Conservation (phyloP, 2,329 filamentous ascomycete species). For the Onygena corvina region DNA sequence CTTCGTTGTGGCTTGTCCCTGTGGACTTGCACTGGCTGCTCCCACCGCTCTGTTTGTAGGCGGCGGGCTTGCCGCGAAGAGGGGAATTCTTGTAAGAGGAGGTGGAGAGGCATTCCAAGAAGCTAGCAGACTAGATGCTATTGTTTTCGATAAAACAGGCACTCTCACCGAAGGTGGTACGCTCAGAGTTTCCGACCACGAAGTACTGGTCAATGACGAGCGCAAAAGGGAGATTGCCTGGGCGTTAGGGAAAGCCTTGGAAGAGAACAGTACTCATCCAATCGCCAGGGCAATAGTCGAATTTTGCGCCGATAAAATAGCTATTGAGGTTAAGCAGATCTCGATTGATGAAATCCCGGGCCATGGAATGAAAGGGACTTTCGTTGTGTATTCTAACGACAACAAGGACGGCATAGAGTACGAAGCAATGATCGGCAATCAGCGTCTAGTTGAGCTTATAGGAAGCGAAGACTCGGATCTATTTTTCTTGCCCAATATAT, state of each 20-base stretch:
- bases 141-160: constrained; percentile 83
- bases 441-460: constrained; percentile 36
- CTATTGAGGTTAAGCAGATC: constrained; percentile 21
- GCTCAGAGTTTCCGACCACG: constrained; percentile 43
- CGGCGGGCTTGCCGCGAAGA: constrained; percentile 62
- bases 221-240: constrained; percentile 32
- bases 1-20: constrained; percentile 78
- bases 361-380: constrained; percentile 45
- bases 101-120: constrained; percentile 79
- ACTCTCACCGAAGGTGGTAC: constrained; percentile 60
- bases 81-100: constrained; percentile 71
- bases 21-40: constrained; percentile 70
- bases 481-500: constrained; percentile 25
- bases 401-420: constrained; percentile 22
- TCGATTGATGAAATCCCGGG: constrained; percentile 45
- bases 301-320: constrained; percentile 34
- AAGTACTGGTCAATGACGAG: constrained; percentile 28
- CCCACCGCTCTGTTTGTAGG: constrained; percentile 80
- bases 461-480: constrained; percentile 22
- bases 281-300: constrained; percentile 44
- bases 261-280: constrained; percentile 49
- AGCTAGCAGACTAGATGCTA: constrained; percentile 62
- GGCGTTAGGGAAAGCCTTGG: constrained; percentile 39
- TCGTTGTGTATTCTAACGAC: constrained; percentile 21
- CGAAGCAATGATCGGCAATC: constrained; percentile 47